Conservation (phyloP, 805 yeast species). For the Lipomyces sp. region DNA sequence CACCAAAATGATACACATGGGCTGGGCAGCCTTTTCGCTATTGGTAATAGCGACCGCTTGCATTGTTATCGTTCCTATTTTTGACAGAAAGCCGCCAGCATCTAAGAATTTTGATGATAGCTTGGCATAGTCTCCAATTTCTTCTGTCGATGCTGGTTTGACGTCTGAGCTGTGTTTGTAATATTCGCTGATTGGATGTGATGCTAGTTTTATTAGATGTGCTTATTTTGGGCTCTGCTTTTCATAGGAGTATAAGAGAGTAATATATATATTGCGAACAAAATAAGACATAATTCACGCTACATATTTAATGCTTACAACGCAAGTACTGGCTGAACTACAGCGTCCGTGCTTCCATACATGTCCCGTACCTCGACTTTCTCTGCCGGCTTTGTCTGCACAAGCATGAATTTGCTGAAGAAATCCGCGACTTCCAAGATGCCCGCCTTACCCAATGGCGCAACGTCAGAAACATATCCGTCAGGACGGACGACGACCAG, state of each 20-base stretch:
- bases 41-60: background rate
- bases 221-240: too few relatives aligned
- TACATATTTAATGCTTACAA: too few relatives aligned
- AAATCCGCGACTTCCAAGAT: constrained; percentile 30
- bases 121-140: too few relatives aligned
- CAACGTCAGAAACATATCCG: constrained; percentile 37
- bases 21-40: constrained; percentile 15
- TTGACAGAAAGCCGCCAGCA: too few relatives aligned
- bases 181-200: too few relatives aligned
- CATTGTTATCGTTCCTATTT: background rate
- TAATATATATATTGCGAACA: too few relatives aligned
- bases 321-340: constrained; percentile 4
- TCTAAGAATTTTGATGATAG: too few relatives aligned
- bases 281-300: too few relatives aligned
- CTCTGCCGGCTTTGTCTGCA: constrained; percentile 8
- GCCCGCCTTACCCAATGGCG: constrained; percentile 26
- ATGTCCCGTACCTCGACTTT: constrained; percentile 2
- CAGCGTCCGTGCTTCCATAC: constrained; percentile 2
- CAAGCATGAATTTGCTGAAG: constrained; percentile 27
- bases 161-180: too few relatives aligned
- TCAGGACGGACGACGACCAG: constrained; percentile 38
- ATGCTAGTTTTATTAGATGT: too few relatives aligned
- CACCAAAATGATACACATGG: constrained; percentile 6
- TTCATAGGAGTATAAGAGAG: too few relatives aligned
- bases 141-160: too few relatives aligned